A percentile compares a stretch with the other conserved stretches of the same genome.
phyloP scores from a whole-genome alignment of 1,139 yeast species.

The Insectozyma bohioensis region DNA sequence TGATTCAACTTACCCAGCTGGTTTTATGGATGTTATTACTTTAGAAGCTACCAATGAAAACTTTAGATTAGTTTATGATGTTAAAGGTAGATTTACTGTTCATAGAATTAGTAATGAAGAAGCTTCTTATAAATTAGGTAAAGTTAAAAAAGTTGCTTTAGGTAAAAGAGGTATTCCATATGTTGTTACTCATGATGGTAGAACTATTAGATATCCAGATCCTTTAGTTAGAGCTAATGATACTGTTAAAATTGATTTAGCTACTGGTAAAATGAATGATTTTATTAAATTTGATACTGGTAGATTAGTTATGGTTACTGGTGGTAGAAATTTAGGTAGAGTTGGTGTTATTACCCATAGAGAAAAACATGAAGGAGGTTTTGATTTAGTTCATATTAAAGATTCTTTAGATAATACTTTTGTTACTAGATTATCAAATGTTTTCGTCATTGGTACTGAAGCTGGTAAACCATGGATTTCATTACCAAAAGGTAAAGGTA shows the following conservation, averaged over 20 bases:
- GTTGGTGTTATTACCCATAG: constrained; percentile 98
- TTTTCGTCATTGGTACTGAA: constrained; percentile 91
- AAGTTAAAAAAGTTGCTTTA: constrained; percentile 95
- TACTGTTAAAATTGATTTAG: constrained; percentile 94
- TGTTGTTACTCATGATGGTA: constrained; percentile 98
- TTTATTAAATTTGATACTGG: constrained; percentile 95
- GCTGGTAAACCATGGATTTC: constrained; percentile 97
- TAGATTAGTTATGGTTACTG: constrained; percentile 94
- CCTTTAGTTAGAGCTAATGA: constrained; percentile 95
- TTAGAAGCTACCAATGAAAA: constrained; percentile 98
- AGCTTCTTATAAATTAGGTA: constrained; percentile 96
- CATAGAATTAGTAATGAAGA: constrained; percentile 99
- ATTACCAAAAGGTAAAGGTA: constrained; percentile 99
- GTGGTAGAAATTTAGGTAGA: constrained; percentile 99
- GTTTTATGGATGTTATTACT: constrained; percentile 98
- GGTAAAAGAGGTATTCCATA: constrained; percentile 98
- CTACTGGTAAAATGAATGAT: constrained; percentile 90
- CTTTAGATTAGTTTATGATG: constrained; percentile 98
- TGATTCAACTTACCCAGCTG: constrained; percentile 97
- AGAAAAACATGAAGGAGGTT: constrained; percentile 99
- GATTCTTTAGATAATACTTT: constrained; percentile 96
- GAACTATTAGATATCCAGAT: constrained; percentile 99
- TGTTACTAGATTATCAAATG: constrained; percentile 97
- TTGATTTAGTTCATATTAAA: constrained; percentile 98
- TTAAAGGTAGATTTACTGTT: constrained; percentile 98